These are phyloP conservation scores for Gentiana macrophylla DNA, from an alignment of 257 asterid species.

Conservation along the genomic window DNA sequence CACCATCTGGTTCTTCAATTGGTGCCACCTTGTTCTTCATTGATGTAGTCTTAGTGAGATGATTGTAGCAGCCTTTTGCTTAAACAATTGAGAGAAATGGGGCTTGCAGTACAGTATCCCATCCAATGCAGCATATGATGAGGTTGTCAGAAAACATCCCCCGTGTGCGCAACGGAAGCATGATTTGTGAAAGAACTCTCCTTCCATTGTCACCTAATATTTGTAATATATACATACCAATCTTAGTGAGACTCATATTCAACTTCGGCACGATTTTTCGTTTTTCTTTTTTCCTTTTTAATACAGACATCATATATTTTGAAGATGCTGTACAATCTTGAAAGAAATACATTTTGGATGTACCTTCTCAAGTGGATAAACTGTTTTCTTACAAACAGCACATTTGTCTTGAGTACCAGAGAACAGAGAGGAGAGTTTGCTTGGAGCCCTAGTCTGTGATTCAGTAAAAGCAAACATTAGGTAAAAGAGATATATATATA, in stretches of 20 bases:
- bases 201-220: slow-evolving; percentile 58
- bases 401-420: slow-evolving; percentile 45
- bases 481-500: neutral
- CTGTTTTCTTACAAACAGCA: slow-evolving; percentile 32
- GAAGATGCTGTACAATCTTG: neutral
- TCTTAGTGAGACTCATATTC: no score
- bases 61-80: slow-evolving; percentile 63
- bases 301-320: no score
- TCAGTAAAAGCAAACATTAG: neutral
- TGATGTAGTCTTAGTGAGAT: slow-evolving; percentile 51
- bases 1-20: neutral
- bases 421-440: slow-evolving; percentile 35
- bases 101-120: slow-evolving; percentile 75
- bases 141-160: slow-evolving; percentile 59
- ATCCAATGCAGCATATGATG: slow-evolving; percentile 72
- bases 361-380: slow-evolving; percentile 45
- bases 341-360: neutral
- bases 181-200: slow-evolving; percentile 57
- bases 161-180: slow-evolving; percentile 90
- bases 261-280: no score
- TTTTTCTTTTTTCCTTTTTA: no score
- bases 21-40: slow-evolving; percentile 18
- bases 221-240: no score
- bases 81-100: slow-evolving; percentile 71
- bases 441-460: slow-evolving; percentile 27